Conservation (phyloP, 2,329 filamentous ascomycete species). For the Diplodia intermedia region DNA sequence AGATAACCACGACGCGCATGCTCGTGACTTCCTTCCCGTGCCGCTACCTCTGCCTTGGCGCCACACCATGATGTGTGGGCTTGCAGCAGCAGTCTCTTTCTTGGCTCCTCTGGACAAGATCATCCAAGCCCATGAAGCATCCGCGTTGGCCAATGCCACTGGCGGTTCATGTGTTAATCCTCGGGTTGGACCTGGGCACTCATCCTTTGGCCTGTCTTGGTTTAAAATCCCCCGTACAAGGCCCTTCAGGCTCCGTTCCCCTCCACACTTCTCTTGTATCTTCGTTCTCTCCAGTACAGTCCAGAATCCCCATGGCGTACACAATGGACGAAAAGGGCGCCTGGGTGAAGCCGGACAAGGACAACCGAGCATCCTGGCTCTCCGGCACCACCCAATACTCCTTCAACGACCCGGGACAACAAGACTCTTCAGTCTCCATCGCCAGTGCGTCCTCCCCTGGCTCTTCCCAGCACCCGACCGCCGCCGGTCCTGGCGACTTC, state of each 20-base stretch:
- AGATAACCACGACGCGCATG: neutral
- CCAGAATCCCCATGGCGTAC: neutral
- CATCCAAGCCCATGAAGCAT: neutral
- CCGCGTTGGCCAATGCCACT: neutral
- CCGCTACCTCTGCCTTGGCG: neutral
- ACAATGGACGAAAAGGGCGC: neutral
- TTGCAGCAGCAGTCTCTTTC: neutral
- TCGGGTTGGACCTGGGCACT: neutral
- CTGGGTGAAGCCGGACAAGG: neutral
- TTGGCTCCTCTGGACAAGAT: neutral
- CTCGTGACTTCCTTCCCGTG: neutral
- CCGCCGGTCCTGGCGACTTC: neutral
- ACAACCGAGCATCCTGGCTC: neutral
- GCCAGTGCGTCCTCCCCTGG: neutral
- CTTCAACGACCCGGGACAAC: neutral
- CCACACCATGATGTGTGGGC: neutral
- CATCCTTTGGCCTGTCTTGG: neutral
- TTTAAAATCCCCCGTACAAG: neutral
- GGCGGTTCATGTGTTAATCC: neutral
- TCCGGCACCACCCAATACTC: neutral
- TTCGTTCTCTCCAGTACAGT: neutral
- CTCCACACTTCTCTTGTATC: neutral
- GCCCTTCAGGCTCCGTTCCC: too few species aligned
- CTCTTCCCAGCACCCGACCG: neutral
- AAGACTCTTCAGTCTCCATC: neutral